Base-by-base conservation (phyloP, 169 alveolate species). In the Plasmodium malariae region DNA sequence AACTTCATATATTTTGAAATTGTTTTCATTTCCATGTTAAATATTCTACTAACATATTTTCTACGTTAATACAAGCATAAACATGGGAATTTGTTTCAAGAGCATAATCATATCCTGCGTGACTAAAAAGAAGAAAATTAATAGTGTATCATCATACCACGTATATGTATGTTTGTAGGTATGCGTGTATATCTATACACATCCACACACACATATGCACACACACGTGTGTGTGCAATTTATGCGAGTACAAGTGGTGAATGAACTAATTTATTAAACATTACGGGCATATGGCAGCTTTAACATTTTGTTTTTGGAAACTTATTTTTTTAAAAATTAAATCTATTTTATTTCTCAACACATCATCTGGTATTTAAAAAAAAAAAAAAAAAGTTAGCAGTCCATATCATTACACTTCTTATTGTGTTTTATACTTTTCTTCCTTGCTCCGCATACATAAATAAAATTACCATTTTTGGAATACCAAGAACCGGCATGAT, bases 401-500 rank as follows among this genome's bases (percentile, higher is more conserved):
- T 49, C 19, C 59, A 49, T 49, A 49, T 49, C 19, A 49, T 49
- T n/a, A 3, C 4, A n/a, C 19, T n/a, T n/a, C 19, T n/a, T 49
- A 49, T 45, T 1, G 9, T 45, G 1, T 45, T 11, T 45, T 45
- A 45, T 45, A 1, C 1, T 11, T 45, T 45, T 45, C 14, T 1
- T 45, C 14, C 1, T 45, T 45, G 1, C 26, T 24, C 54, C 12
- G 45, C 54, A 2, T 17, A 14, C 12, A 30, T 9, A 59, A 24
- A 59, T 12, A 73, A 4, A 48, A 93, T 71, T 76, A 94, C 96
- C 73, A 32, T 88, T 89, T 71, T 80, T 93, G 9, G 95, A 59
- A 88, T 97, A 97, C 99, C 99, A 97, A 60, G 97, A 89, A 14
- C 98, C 99, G 26, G 98, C 97, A 87, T 97, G 99, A 59, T 96